Evolutionary conservation across 2,329 filamentous ascomycete species (phyloP), one percentile per base, ranked within the genome.

Genomic region (Xylaria polymorpha): DNA sequence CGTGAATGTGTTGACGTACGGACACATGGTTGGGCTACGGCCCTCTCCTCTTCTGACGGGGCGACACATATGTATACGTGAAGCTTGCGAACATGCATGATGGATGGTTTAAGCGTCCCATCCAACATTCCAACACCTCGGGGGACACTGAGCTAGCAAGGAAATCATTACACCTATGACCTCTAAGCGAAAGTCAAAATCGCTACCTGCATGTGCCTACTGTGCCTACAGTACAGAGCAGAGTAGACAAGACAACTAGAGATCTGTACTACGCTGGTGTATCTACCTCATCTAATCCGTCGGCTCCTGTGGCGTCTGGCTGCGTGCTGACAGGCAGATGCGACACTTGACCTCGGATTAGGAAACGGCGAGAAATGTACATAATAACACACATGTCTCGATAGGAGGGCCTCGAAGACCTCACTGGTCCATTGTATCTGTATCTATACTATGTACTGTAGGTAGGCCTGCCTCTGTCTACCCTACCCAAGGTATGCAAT

Each of bases 131-230:
- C 59, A 66, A 22, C 46, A 59, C 53, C 20, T 32, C 15, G 18
- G 48, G 22, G 32, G 37, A 59, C 20, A 65, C 61, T 55, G 32
- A 37, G 29, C 18, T 29, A 35, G 37, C 37, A 41, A 51, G 48
- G 43, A 65, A 65, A 44, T 32, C 43, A 61, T 61, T 58, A 57
- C 62, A 60, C 22, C 37, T 66, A 22, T 18, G 29, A 59, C 18
- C 51, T 50, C 53, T 50, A 55, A 58, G 57, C 44, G 25, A 69
- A 67, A 63, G 63, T 67, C 59, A 67, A 67, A 60, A 41, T 46
- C 8, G 44, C 39, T 56, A 51, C 50, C 48, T 61, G 25, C 48
- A 50, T 61, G 7, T 29, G 41, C 41, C 7, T 29, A 29, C 25
- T 29, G 25, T 29, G 25, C 25, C 25, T 29, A 29, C 25, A 29